Conservation (phyloP, 2,329 filamentous ascomycete species). For the Aspergillus sp. region DNA sequence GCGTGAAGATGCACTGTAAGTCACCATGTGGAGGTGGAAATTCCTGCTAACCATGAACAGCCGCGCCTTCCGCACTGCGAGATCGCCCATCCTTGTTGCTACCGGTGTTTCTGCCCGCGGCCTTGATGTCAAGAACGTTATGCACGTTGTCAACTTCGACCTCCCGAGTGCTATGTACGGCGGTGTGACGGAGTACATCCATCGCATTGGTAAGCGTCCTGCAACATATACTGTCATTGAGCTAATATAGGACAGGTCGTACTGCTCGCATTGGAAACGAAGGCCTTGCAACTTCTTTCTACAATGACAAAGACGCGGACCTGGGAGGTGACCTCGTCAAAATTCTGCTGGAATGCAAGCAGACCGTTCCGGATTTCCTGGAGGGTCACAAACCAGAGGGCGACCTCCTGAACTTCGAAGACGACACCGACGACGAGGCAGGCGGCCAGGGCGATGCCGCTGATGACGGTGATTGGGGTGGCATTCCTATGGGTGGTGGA, state of each 20-base stretch:
- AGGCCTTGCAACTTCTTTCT: slow-evolving; percentile 83
- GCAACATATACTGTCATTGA: neutral
- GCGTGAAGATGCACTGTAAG: slow-evolving; percentile 78
- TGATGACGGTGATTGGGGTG: slow-evolving; percentile 11
- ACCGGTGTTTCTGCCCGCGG: slow-evolving; percentile 83
- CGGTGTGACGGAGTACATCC: slow-evolving; percentile 88
- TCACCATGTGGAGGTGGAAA: slow-evolving; percentile 8
- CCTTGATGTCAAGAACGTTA: slow-evolving; percentile 76
- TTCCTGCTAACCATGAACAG: slow-evolving; percentile 23
- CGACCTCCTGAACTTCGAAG: slow-evolving; percentile 40
- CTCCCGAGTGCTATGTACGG: slow-evolving; percentile 64
- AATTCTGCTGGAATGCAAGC: slow-evolving; percentile 68
- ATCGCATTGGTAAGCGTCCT: slow-evolving; percentile 68
- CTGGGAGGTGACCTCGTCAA: slow-evolving; percentile 68
- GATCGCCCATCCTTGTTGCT: slow-evolving; percentile 69
- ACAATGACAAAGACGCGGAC: slow-evolving; percentile 64
- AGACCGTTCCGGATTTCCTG: slow-evolving; percentile 76
- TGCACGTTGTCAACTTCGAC: slow-evolving; percentile 91
- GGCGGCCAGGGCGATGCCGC: slow-evolving; percentile 10
- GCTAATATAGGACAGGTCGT: slow-evolving; percentile 49
- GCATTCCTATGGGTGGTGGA: slow-evolving; percentile 4
- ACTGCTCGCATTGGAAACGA: slow-evolving; percentile 87
- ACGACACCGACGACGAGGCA: slow-evolving; percentile 42
- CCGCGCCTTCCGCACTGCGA: slow-evolving; percentile 67
- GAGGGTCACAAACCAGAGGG: slow-evolving; percentile 43